These are phyloP conservation scores for Guadua angustifolia DNA, from an alignment of 176 grass and related monocot species.

Conservation along the genomic window DNA sequence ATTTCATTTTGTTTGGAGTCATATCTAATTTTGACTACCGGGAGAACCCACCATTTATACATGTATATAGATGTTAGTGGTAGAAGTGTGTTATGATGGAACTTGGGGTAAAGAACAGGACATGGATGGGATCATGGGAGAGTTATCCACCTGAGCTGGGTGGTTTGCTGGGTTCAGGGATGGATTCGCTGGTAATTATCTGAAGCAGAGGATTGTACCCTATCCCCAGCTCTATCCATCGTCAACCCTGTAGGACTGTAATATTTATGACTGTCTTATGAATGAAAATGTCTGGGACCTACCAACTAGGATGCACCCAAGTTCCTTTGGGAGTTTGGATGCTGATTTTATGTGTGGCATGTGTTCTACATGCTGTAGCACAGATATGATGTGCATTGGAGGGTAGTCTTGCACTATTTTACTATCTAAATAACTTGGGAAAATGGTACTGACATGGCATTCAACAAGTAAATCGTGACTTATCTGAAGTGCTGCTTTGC, in stretches of 20 bases:
- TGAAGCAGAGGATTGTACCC: background rate
- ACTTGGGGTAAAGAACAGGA: background rate
- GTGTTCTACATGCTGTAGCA: too few species aligned
- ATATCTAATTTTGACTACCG: background rate
- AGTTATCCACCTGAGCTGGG: background rate
- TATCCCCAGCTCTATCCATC: background rate
- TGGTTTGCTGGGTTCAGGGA: background rate
- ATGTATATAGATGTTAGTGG: background rate
- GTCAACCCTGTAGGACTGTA: background rate
- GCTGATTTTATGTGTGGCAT: background rate
- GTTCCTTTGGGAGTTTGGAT: background rate
- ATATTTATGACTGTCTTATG: background rate
- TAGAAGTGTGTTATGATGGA: background rate
- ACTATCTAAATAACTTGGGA: background rate
- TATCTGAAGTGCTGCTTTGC: background rate
- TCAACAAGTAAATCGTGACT: too few species aligned
- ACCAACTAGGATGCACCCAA: background rate
- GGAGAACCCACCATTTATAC: background rate
- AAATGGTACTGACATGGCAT: background rate
- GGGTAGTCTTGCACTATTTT: background rate
- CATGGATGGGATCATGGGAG: background rate
- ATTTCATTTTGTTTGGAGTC: background rate
- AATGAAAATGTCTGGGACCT: background rate
- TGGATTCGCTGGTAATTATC: background rate
- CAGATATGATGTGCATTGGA: background rate